Conservation (phyloP, 257 asterid species). For the Solanum microdontum region DNA sequence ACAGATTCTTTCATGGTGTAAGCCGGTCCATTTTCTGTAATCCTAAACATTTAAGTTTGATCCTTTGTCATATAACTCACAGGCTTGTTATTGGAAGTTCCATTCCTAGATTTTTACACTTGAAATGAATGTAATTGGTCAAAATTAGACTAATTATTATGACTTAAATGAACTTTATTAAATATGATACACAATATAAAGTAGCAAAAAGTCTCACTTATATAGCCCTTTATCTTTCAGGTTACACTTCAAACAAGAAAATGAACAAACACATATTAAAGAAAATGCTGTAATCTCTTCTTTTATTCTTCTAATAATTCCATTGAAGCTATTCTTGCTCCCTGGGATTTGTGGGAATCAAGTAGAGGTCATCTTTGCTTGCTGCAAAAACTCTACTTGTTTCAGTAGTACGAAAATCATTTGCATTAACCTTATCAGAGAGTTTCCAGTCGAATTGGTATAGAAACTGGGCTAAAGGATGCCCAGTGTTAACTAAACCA, state of each 20-base stretch:
- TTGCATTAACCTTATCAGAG: not conserved
- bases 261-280: not conserved
- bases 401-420: not conserved
- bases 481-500: slow-evolving; percentile 1
- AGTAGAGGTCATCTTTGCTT: slow-evolving; percentile 5
- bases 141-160: not conserved
- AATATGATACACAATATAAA: not conserved
- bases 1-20: not conserved
- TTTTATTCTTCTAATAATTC: not conserved
- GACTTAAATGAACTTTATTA: not conserved
- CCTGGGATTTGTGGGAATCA: not conserved
- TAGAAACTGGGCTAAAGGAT: slow-evolving; percentile 4
- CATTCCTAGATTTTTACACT: not conserved
- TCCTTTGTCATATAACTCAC: not conserved
- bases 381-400: not conserved
- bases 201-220: not conserved
- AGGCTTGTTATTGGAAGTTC: not conserved
- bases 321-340: not conserved
- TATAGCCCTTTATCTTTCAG: not conserved
- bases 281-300: not conserved
- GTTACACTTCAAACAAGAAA: not conserved
- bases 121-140: not conserved
- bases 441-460: slow-evolving; percentile 10
- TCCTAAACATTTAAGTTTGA: not conserved
- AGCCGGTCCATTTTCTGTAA: too few species aligned